A percentile compares a stretch with the other conserved stretches of the same genome.
Evolutionary conservation across 1,284 basidiomycete genomes (phyloP).

Genomic region (Sporisorium reilianum): DNA sequence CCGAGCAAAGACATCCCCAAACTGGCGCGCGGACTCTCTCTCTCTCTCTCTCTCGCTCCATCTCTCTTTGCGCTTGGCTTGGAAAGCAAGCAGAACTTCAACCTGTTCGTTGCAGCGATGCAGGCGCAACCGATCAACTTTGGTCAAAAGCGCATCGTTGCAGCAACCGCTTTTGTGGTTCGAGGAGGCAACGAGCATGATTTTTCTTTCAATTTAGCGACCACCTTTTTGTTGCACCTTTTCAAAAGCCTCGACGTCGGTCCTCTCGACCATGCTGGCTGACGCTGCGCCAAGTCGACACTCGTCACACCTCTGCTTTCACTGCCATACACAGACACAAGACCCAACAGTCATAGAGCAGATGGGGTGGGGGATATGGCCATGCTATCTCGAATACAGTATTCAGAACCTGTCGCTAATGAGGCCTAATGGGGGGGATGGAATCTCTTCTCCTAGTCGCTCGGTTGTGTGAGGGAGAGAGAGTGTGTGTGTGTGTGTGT

Average conservation of each 20-base stretch:
- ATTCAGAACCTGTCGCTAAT: background rate
- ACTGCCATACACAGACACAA: too few relatives aligned
- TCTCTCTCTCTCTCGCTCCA: background rate
- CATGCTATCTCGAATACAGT: background rate
- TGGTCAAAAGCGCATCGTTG: too few relatives aligned
- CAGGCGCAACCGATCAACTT: background rate
- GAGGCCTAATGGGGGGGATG: too few relatives aligned
- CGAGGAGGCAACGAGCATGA: background rate
- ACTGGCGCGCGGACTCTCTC: too few relatives aligned
- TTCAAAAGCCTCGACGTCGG: too few relatives aligned
- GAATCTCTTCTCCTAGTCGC: background rate
- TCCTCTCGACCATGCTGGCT: too few relatives aligned
- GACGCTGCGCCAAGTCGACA: too few relatives aligned
- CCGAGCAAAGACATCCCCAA: too few relatives aligned
- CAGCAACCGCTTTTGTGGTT: background rate
- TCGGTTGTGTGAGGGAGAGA: too few relatives aligned
- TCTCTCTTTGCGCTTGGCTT: background rate
- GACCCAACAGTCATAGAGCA: background rate
- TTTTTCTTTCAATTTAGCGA: too few relatives aligned
- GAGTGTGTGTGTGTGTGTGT: background rate
- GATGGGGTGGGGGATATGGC: background rate
- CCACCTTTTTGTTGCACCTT: background rate
- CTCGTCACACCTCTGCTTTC: too few relatives aligned
- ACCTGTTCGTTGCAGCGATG: background rate
- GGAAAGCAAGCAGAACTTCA: background rate